phyloP scores from a whole-genome alignment of 495 filamentous ascomycete species.

The Aspergillus asperescens region DNA sequence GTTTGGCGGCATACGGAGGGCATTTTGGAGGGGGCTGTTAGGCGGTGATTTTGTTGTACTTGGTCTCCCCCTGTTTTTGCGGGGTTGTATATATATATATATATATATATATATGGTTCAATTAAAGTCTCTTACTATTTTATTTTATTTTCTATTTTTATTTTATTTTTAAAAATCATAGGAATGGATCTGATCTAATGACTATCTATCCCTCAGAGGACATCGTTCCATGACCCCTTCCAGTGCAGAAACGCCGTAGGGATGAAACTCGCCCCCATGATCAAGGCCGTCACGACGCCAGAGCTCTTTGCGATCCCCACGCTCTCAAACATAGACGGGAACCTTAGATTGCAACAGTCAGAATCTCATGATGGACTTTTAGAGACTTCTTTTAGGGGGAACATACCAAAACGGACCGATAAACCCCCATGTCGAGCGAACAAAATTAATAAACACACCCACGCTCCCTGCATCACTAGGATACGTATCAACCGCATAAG shows the following conservation, averaged over 20 bases:
- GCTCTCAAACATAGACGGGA: slow-evolving; percentile 45
- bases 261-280: slow-evolving; percentile 41
- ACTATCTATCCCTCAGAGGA: too few species aligned
- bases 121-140: too few species aligned
- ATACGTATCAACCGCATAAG: slow-evolving; percentile 53
- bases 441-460: slow-evolving; percentile 53
- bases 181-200: too few species aligned
- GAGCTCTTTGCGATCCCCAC: slow-evolving; percentile 43
- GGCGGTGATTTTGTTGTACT: neutral
- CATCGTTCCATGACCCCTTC: too few species aligned
- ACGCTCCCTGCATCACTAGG: slow-evolving; percentile 45
- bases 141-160: too few species aligned
- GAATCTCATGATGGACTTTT: neutral
- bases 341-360: slow-evolving; percentile 27
- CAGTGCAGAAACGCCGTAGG: slow-evolving; percentile 40
- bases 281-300: slow-evolving; percentile 36
- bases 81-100: too few species aligned
- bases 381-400: neutral
- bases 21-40: neutral
- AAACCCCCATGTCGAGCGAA: slow-evolving; percentile 54
- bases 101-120: too few species aligned
- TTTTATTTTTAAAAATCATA: too few species aligned
- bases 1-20: slow-evolving; percentile 9
- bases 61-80: too few species aligned
- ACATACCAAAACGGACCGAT: slow-evolving; percentile 54